Percentiles rank a stretch among this genome's conserved stretches.
Evolutionary conservation across 208 protist species (phyloP).

Genomic region (Tritrichomonas foetus): DNA sequence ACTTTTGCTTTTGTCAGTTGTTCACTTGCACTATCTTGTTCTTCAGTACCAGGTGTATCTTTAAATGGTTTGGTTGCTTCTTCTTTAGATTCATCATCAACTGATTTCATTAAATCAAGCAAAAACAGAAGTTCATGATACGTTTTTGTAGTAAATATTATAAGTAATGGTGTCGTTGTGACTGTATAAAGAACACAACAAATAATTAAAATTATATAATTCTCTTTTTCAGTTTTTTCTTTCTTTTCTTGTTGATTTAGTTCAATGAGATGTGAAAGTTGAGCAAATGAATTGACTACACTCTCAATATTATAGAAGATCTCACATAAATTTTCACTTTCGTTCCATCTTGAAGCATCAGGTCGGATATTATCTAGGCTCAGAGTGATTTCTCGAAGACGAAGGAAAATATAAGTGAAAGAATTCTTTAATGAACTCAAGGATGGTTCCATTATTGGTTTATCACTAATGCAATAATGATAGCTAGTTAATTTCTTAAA

Average conservation of each 20-base stretch:
- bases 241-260: not conserved
- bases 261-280: not conserved
- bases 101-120: not conserved
- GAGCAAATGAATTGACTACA: not conserved
- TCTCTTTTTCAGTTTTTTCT: not conserved
- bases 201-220: not conserved
- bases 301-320: not conserved
- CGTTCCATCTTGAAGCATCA: no score
- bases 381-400: no score
- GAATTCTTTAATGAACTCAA: no score
- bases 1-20: not conserved
- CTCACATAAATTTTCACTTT: not conserved
- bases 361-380: no score
- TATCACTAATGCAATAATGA: no score
- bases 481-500: no score
- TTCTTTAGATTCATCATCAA: not conserved
- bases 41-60: not conserved
- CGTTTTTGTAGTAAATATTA: not conserved
- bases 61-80: not conserved
- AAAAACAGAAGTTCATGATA: not conserved
- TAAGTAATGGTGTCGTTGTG: not conserved
- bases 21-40: not conserved
- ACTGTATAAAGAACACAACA: not conserved
- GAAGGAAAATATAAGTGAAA: no score
- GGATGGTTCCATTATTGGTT: no score